Evolutionary conservation across 2,329 filamentous ascomycete species (phyloP).

Genomic region (Dactylellina haptotyla): DNA sequence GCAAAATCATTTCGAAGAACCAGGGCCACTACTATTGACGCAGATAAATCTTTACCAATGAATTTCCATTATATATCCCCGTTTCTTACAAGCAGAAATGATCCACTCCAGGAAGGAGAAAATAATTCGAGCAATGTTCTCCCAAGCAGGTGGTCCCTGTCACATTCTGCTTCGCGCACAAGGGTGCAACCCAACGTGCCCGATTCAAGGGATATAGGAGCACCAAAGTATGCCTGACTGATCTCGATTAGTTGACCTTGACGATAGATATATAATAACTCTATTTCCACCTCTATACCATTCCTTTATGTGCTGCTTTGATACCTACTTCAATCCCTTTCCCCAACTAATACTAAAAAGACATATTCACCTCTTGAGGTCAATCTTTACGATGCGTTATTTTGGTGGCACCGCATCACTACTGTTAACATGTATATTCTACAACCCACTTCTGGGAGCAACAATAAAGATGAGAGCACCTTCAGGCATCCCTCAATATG

Average conservation of each 20-base stretch:
- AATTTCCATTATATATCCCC: not conserved
- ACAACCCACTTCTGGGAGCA: slow-evolving; percentile 1
- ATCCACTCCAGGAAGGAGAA: slow-evolving; percentile 33
- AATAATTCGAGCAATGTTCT: slow-evolving; percentile 9
- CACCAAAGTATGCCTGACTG: too few relatives aligned
- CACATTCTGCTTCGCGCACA: not conserved
- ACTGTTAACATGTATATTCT: not conserved
- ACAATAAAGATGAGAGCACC: slow-evolving; percentile 16
- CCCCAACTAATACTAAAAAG: too few relatives aligned
- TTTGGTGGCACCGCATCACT: not conserved
- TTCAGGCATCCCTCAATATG: slow-evolving; percentile 36
- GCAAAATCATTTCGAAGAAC: slow-evolving; percentile 3
- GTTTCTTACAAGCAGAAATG: slow-evolving; percentile 20
- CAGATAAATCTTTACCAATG: slow-evolving; percentile 21
- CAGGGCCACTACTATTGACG: not conserved
- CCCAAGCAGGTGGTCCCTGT: slow-evolving; percentile 3
- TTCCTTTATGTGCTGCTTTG: too few relatives aligned
- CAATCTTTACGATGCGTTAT: not conserved
- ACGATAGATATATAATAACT: too few relatives aligned
- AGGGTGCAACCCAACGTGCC: too few relatives aligned
- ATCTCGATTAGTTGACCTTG: too few relatives aligned
- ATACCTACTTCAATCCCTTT: too few relatives aligned
- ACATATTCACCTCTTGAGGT: not conserved
- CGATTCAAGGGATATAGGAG: too few relatives aligned
- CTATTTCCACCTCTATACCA: too few relatives aligned